Percentiles rank a stretch among this genome's conserved stretches.
Conservation (phyloP, 768 basidiomycete species). For the Chalciporus piperatus region DNA sequence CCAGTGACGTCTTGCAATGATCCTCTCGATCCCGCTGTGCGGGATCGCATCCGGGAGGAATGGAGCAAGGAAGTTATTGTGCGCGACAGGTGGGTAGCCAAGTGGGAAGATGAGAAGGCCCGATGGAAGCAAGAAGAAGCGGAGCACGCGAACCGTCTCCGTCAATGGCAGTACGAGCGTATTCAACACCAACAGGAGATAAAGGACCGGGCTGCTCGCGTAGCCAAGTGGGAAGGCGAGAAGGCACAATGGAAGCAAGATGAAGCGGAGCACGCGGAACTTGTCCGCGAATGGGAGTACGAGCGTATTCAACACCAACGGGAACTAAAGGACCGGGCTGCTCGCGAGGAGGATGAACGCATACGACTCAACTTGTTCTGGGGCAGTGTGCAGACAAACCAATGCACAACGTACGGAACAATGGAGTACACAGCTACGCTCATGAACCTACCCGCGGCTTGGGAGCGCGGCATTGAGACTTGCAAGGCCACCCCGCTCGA, state of each 20-base stretch:
- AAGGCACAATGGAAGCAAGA: conserved; percentile 22
- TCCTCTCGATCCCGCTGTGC: conserved; percentile 15
- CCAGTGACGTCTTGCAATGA: conserved; percentile 18
- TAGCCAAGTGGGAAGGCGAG: background rate
- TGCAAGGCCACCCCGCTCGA: conserved; percentile 23
- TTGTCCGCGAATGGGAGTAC: conserved; percentile 15
- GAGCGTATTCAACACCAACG: conserved; percentile 18
- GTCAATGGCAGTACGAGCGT: too few relatives aligned
- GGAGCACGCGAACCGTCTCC: too few relatives aligned
- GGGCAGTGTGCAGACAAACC: conserved; percentile 14
- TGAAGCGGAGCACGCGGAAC: conserved; percentile 7
- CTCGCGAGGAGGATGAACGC: conserved; percentile 17
- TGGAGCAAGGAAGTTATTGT: conserved; percentile 18
- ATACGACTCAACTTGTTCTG: conserved; percentile 22
- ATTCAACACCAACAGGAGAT: too few relatives aligned
- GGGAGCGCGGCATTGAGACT: conserved; percentile 19
- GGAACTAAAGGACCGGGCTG: conserved; percentile 15
- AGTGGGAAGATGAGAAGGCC: conserved; percentile 9
- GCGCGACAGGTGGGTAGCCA: conserved; percentile 12
- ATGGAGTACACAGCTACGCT: conserved; percentile 31
- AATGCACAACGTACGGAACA: conserved; percentile 27
- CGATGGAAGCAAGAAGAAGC: conserved; percentile 25
- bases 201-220: too few relatives aligned
- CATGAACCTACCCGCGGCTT: conserved; percentile 25
- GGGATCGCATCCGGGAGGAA: conserved; percentile 18